Conservation (phyloP, 1,284 basidiomycete species). For the Anthracocystis setariae region DNA sequence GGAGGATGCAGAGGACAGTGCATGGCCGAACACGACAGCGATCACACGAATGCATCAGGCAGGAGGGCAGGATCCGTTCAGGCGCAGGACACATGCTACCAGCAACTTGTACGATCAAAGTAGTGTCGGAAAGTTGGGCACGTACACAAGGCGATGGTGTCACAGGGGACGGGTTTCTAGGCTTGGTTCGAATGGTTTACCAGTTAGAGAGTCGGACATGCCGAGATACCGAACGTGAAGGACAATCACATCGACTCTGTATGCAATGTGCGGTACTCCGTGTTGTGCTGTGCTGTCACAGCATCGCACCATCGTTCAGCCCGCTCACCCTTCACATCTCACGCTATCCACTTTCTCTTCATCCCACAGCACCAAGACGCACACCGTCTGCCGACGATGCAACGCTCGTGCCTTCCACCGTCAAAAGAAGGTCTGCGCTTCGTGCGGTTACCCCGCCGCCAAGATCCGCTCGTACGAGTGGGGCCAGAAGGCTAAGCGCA, state of each 20-base stretch:
- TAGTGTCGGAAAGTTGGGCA: too few relatives aligned
- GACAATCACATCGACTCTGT: background rate
- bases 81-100: too few relatives aligned
- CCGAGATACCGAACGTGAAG: background rate
- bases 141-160: too few relatives aligned
- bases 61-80: too few relatives aligned
- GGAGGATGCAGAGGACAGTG: too few relatives aligned
- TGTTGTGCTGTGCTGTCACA: background rate
- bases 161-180: too few relatives aligned
- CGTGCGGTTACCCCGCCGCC: constrained; percentile 95
- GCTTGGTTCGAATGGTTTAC: too few relatives aligned
- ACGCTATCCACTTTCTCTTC: background rate
- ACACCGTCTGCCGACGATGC: constrained; percentile 85
- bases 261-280: constrained; percentile 7
- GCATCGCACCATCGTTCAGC: background rate
- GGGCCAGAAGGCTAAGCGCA: constrained; percentile 98
- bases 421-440: constrained; percentile 95
- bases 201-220: background rate
- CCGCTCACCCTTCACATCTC: constrained; percentile 23
- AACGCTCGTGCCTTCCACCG: constrained; percentile 92
- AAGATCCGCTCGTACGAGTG: constrained; percentile 97
- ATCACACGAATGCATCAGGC: too few relatives aligned
- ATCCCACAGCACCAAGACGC: constrained; percentile 92
- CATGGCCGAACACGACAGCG: too few relatives aligned
- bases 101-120: too few relatives aligned